Percentiles rank a stretch among this genome's conserved stretches.
Conservation (phyloP, 192 early-diverging fungal genomes). For the Dissophora globulifera region DNA sequence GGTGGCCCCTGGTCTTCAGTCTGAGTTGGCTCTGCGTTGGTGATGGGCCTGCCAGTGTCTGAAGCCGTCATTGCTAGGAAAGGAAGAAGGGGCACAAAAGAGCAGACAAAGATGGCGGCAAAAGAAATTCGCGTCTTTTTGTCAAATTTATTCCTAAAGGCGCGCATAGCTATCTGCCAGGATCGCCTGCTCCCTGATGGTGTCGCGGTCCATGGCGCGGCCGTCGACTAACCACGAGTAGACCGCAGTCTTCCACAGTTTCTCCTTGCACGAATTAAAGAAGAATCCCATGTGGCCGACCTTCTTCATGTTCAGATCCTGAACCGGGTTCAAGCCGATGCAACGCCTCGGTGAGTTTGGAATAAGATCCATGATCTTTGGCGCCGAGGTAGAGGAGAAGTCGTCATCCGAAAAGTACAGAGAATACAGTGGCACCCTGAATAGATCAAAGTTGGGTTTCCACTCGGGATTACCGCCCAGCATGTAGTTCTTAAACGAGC, state of each 20-base stretch:
- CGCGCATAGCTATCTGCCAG: slow-evolving; percentile 32
- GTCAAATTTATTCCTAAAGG: no score
- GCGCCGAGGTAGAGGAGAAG: slow-evolving; percentile 31
- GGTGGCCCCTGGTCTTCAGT: not conserved
- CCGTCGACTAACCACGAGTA: slow-evolving; percentile 39
- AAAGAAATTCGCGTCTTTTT: no score
- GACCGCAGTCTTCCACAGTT: slow-evolving; percentile 42
- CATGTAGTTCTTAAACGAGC: slow-evolving; percentile 40
- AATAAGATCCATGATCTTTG: slow-evolving; percentile 26
- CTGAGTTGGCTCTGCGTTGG: not conserved
- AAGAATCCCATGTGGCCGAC: slow-evolving; percentile 53
- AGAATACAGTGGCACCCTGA: slow-evolving; percentile 46
- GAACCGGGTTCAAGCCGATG: slow-evolving; percentile 29
- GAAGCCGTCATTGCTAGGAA: no score
- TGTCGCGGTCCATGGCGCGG: slow-evolving; percentile 28
- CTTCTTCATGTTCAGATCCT: slow-evolving; percentile 53
- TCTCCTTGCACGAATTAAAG: slow-evolving; percentile 44
- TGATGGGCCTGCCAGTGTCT: not conserved
- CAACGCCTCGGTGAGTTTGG: slow-evolving; percentile 34
- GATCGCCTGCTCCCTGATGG: slow-evolving; percentile 24
- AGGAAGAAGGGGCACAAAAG: no score
- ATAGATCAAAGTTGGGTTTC: slow-evolving; percentile 47
- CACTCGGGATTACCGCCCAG: slow-evolving; percentile 51
- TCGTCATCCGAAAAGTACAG: slow-evolving; percentile 50
- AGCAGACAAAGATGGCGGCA: no score